Evolutionary conservation across 148 eudicot species (phyloP), one percentile per base, ranked within the genome.

Genomic region (Chenopodium suecicum): DNA sequence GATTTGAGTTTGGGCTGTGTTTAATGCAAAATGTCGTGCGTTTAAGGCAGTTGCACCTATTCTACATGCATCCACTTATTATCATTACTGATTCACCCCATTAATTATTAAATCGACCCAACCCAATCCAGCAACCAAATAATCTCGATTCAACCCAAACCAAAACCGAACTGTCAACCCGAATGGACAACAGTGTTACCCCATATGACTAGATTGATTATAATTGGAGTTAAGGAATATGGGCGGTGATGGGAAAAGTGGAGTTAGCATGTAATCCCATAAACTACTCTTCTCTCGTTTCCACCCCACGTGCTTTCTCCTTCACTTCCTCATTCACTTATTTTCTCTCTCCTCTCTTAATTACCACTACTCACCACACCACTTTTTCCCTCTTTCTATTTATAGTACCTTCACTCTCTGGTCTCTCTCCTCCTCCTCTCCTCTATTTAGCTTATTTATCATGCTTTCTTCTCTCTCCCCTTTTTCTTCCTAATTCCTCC

Each of bases 291-390:
- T 9, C 56, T 73, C 46, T 76, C 50, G 8, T 34, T 32, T 65
- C 4, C 62, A 56, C 19, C 73, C 74, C 73, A 81, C 46, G 73
- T 50, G 78, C 83, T 37, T 27, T 70, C 48, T 8, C 46, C 34
- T 16, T 25, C 77, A 27, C 46, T 17, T 22, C 4, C 46, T 64
- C 46, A 7, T 19, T 29, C 54, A 65, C 70, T 23, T 14, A 23
- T 58, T 31, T 11, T 19, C 64, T 16, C 64, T 72, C 54, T 72
- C 20, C 70, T 41, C 67, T 41, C 44, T 41, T 6, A 41, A 41
- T 41, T 41, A 41, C 44, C 44, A 41, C 44, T 41, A 41, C 44
- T 41, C 44, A 41, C 44, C 44, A 41, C 44, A 41, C 44, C 44
- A 41, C 44, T 41, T 41, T 41, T 41, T 41, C 8, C 44, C 5